phyloP scores from a whole-genome alignment of 495 filamentous ascomycete species.

The Xylaria palmicola region DNA sequence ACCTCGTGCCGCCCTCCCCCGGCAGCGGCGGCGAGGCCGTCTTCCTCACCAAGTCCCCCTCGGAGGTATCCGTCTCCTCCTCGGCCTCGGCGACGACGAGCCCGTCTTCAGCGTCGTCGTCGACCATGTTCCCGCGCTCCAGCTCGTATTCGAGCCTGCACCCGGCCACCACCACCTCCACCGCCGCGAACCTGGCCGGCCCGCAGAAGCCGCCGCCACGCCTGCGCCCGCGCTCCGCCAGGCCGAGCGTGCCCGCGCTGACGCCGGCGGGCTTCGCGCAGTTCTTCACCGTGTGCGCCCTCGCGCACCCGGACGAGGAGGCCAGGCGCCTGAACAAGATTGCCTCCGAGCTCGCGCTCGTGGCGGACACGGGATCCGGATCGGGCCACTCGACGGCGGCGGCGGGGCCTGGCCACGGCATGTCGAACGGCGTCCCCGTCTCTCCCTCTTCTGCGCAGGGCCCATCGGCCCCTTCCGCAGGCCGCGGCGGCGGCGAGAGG shows the following conservation, averaged over 20 bases:
- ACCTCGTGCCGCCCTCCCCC: constrained; percentile 63
- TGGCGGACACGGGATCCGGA: constrained; percentile 38
- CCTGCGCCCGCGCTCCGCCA: constrained; percentile 42
- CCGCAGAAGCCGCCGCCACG: background rate
- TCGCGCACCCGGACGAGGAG: constrained; percentile 76
- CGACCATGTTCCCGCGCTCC: constrained; percentile 7
- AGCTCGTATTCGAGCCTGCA: constrained; percentile 13
- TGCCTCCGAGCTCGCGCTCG: constrained; percentile 70
- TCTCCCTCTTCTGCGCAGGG: background rate
- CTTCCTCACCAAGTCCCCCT: background rate
- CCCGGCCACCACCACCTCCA: background rate
- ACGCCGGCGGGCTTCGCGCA: constrained; percentile 76
- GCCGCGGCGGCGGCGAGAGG: constrained; percentile 60
- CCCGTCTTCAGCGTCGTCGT: constrained; percentile 5
- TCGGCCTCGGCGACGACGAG: background rate
- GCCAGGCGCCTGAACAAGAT: constrained; percentile 71
- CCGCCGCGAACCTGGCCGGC: background rate
- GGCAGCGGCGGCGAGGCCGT: background rate
- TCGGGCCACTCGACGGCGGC: no score
- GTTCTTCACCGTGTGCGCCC: constrained; percentile 75
- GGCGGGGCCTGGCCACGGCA: background rate
- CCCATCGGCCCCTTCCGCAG: background rate
- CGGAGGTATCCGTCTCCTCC: constrained; percentile 2
- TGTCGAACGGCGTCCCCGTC: background rate
- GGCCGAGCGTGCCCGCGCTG: constrained; percentile 71